Conservation (phyloP, 2,329 filamentous ascomycete genomes). For the Helicocarpus griseus region DNA sequence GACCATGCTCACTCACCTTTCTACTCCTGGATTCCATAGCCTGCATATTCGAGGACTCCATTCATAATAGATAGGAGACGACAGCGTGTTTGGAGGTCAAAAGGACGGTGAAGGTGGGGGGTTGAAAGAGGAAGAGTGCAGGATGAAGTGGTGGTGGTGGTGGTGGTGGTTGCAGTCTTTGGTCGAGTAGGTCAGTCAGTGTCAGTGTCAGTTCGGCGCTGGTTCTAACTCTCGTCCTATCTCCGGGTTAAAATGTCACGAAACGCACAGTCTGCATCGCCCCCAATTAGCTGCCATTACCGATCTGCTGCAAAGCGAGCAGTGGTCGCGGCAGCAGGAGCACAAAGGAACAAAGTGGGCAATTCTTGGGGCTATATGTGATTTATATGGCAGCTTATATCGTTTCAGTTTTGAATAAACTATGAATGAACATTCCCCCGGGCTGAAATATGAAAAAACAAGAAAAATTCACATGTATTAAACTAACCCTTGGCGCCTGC, state of each 20-base stretch:
- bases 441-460: background rate
- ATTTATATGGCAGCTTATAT: background rate
- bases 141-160: background rate
- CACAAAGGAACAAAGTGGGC: background rate
- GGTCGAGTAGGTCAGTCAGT: background rate
- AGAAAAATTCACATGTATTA: background rate
- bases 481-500: background rate
- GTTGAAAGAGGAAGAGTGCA: background rate
- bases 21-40: slow-evolving; percentile 26
- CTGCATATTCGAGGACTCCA: slow-evolving; percentile 26
- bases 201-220: no score
- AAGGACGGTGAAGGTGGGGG: background rate
- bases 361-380: background rate
- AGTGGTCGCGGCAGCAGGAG: background rate
- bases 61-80: slow-evolving; percentile 20
- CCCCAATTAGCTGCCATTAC: background rate
- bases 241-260: background rate
- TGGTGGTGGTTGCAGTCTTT: no score
- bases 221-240: background rate
- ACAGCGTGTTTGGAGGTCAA: background rate
- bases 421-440: background rate
- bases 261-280: background rate
- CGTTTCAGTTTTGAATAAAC: background rate
- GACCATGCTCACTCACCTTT: slow-evolving; percentile 26
- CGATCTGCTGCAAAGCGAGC: background rate